Evolutionary conservation across 257 asterid genomes (phyloP), one percentile per base, ranked within the genome.

Genomic region (Primulina tabacum): DNA sequence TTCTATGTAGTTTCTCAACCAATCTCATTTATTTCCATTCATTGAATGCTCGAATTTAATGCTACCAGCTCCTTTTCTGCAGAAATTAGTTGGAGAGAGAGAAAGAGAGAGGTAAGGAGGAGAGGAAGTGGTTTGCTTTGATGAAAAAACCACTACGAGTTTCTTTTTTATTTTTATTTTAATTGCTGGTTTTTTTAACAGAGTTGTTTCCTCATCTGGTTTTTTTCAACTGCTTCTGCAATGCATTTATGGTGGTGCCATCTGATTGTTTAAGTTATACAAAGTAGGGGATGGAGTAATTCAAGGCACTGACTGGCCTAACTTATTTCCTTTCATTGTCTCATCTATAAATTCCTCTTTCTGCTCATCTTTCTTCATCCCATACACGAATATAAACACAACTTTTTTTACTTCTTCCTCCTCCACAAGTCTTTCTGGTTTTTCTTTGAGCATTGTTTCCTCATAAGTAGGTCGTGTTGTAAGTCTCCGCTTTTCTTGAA

Each of bases 1-100:
- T 47, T 55, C 76, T 52, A 74, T 76, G 69, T 75, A 67, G 69
- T 81, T 76, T 67, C 92, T 85, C 96, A 89, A 89, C 96, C 68
- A 92, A 92, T 85, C 83, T 77, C 90, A 86, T 88, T 88, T 78
- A 90, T 70, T 83, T 80, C 87, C 82, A 70, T 78, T 77, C 96
- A 89, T 91, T 91, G 66, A 89, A 86, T 92, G 92, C 96, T 64
- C 73, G 75, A 74, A 78, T 74, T 87, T 80, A 76, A 84, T 78
- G 78, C 30, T 79, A 82, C 69, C 89, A 80, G 82, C 90, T 77
- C 87, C 78, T 77, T 64, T 73, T 64, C 80, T 80, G 85, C 86
- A 83, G 38, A 81, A 79, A 85, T 87, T 86, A 74, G 88, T 82
- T 85, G 93, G 66, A 43, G 73, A 81, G 77, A 24, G 26, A 21